Evolutionary conservation across 441 rosid genomes (phyloP), one percentile per base, ranked within the genome.

Genomic region (Gossypium gossypioides): DNA sequence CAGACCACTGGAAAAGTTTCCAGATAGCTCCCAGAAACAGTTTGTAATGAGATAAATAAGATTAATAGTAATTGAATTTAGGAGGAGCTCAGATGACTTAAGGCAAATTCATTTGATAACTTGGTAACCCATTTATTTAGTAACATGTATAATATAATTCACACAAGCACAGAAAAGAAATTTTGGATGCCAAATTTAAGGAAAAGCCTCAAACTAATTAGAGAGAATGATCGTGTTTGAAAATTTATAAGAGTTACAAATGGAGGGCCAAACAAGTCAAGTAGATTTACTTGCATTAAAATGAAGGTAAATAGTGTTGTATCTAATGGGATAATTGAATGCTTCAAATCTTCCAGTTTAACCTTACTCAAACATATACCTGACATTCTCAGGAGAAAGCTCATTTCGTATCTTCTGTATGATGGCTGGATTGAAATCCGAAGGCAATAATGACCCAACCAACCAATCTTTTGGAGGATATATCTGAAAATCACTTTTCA

Each of bases 391-490:
- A 10, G 86, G 80, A 76, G 91, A 86, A 79, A 95, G 97, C 73
- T 84, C 85, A 64, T 86, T 78, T 48, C 89, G 70, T 65, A 82
- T 72, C 83, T 69, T 86, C 69, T 86, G 84, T 65, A 94, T 82
- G 73, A 48, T 69, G 72, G 61, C 75, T 71, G 91, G 88, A 83
- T 69, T 84, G 82, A 90, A 94, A 66, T 79, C 81, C 32, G 87
- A 83, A 74, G 97, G 97, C 81, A 92, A 81, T 44, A 88, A 87
- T 75, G 94, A 83, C 46, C 88, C 89, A 46, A 87, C 93, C 4
- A 94, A 84, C 99, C 97, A 94, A 79, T 92, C 91, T 82, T 84
- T 85, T 34, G 89, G 80, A 21, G 96, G 89, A 80, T 87, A 94
- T 63, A 78, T 59, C 99, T 94, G 88, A 65, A 37, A 52, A 59